Evolutionary conservation across 768 basidiomycete species (phyloP).

Genomic region (Suillus sp.): DNA sequence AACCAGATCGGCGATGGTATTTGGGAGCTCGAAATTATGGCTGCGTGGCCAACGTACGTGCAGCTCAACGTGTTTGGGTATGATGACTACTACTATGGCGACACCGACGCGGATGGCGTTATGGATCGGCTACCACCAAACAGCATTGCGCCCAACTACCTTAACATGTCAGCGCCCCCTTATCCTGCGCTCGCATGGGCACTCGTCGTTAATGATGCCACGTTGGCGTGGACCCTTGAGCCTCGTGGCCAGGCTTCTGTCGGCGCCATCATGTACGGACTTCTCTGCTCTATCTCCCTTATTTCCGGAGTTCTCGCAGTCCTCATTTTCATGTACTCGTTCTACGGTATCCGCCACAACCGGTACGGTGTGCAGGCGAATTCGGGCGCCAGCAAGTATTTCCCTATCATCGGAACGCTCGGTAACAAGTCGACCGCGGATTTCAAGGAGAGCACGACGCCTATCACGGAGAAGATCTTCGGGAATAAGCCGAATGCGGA

Average conservation of each 20-base stretch:
- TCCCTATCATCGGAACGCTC: conserved; percentile 79
- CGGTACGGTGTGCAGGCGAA: conserved; percentile 83
- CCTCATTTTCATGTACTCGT: conserved; percentile 89
- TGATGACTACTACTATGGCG: conserved; percentile 93
- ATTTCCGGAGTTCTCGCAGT: conserved; percentile 85
- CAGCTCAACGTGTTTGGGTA: conserved; percentile 91
- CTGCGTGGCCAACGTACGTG: conserved; percentile 85
- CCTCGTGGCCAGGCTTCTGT: conserved; percentile 83
- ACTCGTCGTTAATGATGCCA: conserved; percentile 74
- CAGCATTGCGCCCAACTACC: conserved; percentile 77
- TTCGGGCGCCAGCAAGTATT: conserved; percentile 74
- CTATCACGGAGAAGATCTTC: conserved; percentile 74
- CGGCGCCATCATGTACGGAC: conserved; percentile 85
- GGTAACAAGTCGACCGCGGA: conserved; percentile 70
- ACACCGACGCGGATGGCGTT: conserved; percentile 82
- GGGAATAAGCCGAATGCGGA: conserved; percentile 59
- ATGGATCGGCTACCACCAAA: conserved; percentile 93
- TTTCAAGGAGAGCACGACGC: conserved; percentile 57
- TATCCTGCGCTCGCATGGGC: conserved; percentile 88
- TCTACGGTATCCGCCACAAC: conserved; percentile 96
- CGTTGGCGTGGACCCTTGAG: conserved; percentile 73
- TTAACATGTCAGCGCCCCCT: conserved; percentile 92
- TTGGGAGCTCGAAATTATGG: conserved; percentile 91
- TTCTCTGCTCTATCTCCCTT: conserved; percentile 78
- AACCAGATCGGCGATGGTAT: conserved; percentile 57